A percentile compares a stretch with the other conserved stretches of the same genome.
Conservation (phyloP, 495 filamentous ascomycete genomes). For the Pyronema omphalodes region DNA sequence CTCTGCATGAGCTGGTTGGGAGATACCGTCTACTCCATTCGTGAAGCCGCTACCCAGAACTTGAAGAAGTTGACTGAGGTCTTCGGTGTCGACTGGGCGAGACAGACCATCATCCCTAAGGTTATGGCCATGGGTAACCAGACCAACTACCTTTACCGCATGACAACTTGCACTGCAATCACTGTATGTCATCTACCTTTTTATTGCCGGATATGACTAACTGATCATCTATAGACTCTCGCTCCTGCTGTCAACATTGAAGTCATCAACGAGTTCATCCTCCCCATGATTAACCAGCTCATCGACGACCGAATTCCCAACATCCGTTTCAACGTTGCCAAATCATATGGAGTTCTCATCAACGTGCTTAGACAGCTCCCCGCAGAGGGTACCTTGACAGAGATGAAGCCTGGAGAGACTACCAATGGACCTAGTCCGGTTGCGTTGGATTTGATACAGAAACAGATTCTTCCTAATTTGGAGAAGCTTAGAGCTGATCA, state of each 20-base stretch:
- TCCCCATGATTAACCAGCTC: conserved; percentile 88
- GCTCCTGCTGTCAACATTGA: conserved; percentile 79
- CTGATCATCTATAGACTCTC: conserved; percentile 47
- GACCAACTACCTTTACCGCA: conserved; percentile 95
- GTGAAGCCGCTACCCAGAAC: conserved; percentile 91
- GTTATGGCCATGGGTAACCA: conserved; percentile 96
- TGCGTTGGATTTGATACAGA: conserved; percentile 67
- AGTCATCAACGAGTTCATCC: conserved; percentile 78
- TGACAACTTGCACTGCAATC: conserved; percentile 97
- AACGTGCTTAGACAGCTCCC: conserved; percentile 77
- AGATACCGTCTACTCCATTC: conserved; percentile 94
- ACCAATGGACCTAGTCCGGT: conserved; percentile 42
- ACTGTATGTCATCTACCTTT: conserved; percentile 44
- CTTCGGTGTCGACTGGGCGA: conserved; percentile 96
- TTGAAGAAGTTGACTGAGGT: conserved; percentile 96
- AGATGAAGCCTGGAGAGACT: conserved; percentile 51
- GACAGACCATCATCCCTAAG: conserved; percentile 89
- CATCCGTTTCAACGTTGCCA: conserved; percentile 97
- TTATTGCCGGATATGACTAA: conserved; percentile 20
- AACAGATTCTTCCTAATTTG: conserved; percentile 70
- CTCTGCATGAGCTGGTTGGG: conserved; percentile 99
- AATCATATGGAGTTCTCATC: conserved; percentile 82
- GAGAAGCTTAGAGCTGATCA: conserved; percentile 92
- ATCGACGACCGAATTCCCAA: conserved; percentile 90
- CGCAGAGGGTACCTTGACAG: conserved; percentile 65